A percentile compares a stretch with the other conserved stretches of the same genome.
These are phyloP conservation scores for Adiantum capillusveneris DNA, from an alignment of 75 land plant species.

Conservation along the genomic window DNA sequence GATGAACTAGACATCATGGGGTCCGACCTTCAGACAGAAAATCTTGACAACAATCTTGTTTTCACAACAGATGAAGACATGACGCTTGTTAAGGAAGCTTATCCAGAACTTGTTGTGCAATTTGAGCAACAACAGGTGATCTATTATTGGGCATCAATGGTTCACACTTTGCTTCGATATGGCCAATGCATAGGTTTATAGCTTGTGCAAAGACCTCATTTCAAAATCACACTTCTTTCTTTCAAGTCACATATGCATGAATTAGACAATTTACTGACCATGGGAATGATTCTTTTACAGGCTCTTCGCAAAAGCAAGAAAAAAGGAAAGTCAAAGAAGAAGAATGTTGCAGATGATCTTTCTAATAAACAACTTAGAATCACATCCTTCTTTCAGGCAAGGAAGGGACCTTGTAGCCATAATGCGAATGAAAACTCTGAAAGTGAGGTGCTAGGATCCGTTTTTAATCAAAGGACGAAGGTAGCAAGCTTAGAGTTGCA, in stretches of 20 bases:
- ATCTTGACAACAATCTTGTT: slow-evolving; percentile 27
- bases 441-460: too few relatives aligned
- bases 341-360: neutral
- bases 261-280: neutral
- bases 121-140: slow-evolving; percentile 55
- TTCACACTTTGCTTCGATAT: too few relatives aligned
- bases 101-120: slow-evolving; percentile 39
- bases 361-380: slow-evolving; percentile 10
- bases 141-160: too few relatives aligned
- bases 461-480: too few relatives aligned
- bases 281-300: neutral
- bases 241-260: neutral
- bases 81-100: slow-evolving; percentile 60
- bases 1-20: slow-evolving; percentile 8
- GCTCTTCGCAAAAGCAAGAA: neutral
- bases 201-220: neutral
- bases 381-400: slow-evolving; percentile 12
- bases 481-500: too few relatives aligned
- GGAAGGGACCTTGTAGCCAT: slow-evolving; percentile 2
- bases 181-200: too few relatives aligned
- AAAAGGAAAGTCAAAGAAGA: slow-evolving; percentile 1
- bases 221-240: neutral
- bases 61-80: slow-evolving; percentile 70
- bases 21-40: slow-evolving; percentile 18
- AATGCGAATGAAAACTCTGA: too few relatives aligned